phyloP scores from a whole-genome alignment of 805 yeast genomes.

The Saturnispora mendoncae region DNA sequence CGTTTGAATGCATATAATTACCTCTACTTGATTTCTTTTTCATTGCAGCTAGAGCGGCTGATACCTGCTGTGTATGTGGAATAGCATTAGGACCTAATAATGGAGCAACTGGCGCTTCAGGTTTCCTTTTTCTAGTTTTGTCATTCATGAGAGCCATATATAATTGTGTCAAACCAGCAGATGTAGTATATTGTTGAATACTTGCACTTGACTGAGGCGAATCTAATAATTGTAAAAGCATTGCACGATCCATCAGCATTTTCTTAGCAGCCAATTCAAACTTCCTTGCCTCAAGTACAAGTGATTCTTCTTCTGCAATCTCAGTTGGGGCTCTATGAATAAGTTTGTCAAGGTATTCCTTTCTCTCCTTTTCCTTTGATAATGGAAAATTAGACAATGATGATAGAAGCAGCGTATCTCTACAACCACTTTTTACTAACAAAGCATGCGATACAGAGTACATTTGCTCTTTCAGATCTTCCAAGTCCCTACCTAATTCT shows the following conservation, averaged over 20 bases:
- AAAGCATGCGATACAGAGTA: slow-evolving; percentile 58
- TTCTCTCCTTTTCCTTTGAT: slow-evolving; percentile 67
- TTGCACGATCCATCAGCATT: slow-evolving; percentile 74
- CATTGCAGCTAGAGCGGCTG: slow-evolving; percentile 14
- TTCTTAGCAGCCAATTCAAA: slow-evolving; percentile 89
- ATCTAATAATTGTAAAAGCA: slow-evolving; percentile 68
- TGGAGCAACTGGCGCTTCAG: slow-evolving; percentile 48
- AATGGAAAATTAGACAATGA: slow-evolving; percentile 57
- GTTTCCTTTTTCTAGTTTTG: slow-evolving; percentile 48
- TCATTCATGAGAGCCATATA: slow-evolving; percentile 71
- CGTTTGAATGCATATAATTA: slow-evolving; percentile 6
- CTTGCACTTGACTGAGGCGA: slow-evolving; percentile 77
- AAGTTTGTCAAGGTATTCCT: slow-evolving; percentile 67
- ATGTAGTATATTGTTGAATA: slow-evolving; percentile 66
- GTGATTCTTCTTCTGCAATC: slow-evolving; percentile 93
- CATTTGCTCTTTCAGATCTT: slow-evolving; percentile 77
- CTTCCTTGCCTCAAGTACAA: slow-evolving; percentile 85
- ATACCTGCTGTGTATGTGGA: slow-evolving; percentile 32
- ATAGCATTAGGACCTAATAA: slow-evolving; percentile 49
- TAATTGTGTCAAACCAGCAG: slow-evolving; percentile 83
- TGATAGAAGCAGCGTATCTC: slow-evolving; percentile 43
- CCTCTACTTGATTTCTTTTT: slow-evolving; percentile 4
- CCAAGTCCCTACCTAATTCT: slow-evolving; percentile 49
- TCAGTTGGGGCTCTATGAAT: slow-evolving; percentile 88
- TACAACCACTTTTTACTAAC: slow-evolving; percentile 31